Evolutionary conservation across 768 basidiomycete species (phyloP).

Genomic region (Favolaschia claudopus): DNA sequence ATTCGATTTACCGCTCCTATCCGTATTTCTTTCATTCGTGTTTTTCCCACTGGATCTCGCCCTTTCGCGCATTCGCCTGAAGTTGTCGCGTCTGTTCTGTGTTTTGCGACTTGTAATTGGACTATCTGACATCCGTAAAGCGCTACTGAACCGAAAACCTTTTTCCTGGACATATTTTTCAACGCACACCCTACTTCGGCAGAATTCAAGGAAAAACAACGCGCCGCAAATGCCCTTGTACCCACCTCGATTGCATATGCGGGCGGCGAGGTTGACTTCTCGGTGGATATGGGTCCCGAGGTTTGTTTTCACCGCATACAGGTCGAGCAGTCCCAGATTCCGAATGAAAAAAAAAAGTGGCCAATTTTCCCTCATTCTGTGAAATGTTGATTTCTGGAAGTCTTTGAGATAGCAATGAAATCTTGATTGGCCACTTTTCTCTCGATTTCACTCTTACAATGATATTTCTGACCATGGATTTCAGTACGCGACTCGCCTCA

Average conservation of each 20-base stretch:
- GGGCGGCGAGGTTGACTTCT: slow-evolving; percentile 71
- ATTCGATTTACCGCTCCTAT: slow-evolving; percentile 76
- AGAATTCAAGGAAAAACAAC: slow-evolving; percentile 64
- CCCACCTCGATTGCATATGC: slow-evolving; percentile 76
- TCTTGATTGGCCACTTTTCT: no score
- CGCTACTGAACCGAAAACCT: slow-evolving; percentile 73
- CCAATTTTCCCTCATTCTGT: no score
- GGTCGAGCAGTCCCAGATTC: not conserved
- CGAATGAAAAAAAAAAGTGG: not conserved
- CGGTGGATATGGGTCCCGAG: slow-evolving; percentile 74
- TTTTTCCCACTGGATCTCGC: slow-evolving; percentile 71
- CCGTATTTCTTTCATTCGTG: slow-evolving; percentile 68
- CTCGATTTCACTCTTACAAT: not conserved
- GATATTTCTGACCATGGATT: not conserved
- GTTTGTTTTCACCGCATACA: slow-evolving; percentile 44
- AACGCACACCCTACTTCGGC: slow-evolving; percentile 66
- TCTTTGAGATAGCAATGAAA: no score
- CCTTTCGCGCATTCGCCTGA: slow-evolving; percentile 71
- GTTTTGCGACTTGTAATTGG: not conserved
- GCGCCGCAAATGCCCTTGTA: slow-evolving; percentile 73
- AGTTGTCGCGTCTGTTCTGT: slow-evolving; percentile 62
- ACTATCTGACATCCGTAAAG: slow-evolving; percentile 43
- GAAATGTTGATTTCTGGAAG: no score
- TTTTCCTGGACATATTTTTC: slow-evolving; percentile 79
- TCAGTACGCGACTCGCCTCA: slow-evolving; percentile 77